phyloP scores from a whole-genome alignment of 208 protist species.

The Acanthamoeba rhysodes region DNA sequence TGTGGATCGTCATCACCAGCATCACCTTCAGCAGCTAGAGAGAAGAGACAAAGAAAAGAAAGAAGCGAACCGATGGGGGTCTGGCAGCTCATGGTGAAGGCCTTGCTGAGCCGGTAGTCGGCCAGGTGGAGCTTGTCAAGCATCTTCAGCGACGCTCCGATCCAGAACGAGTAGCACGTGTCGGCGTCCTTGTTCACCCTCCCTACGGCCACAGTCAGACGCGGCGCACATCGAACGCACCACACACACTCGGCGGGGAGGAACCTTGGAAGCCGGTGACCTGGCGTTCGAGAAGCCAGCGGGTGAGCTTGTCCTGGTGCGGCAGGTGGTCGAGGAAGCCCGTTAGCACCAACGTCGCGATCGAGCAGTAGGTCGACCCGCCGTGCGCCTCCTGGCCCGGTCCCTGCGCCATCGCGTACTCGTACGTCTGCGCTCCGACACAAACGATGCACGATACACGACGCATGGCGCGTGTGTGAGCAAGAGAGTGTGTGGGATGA shows the following conservation, averaged over 20 bases:
- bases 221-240: too few species aligned
- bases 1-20: neutral
- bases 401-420: slow-evolving; percentile 88
- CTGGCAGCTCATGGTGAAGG: slow-evolving; percentile 64
- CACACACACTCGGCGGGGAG: neutral
- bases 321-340: slow-evolving; percentile 57
- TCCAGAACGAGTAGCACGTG: slow-evolving; percentile 98
- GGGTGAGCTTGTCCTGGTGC: slow-evolving; percentile 14
- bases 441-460: too few species aligned
- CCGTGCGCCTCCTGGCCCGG: slow-evolving; percentile 88
- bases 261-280: slow-evolving; percentile 65
- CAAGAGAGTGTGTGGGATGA: neutral
- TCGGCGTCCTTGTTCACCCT: slow-evolving; percentile 98
- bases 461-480: too few species aligned
- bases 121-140: slow-evolving; percentile 59
- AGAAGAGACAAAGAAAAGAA: neutral
- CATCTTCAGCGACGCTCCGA: slow-evolving; percentile 92
- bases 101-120: neutral
- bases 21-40: too few species aligned
- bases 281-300: slow-evolving; percentile 73
- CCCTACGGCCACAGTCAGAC: slow-evolving; percentile 85
- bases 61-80: neutral
- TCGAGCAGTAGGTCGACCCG: slow-evolving; percentile 93
- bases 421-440: slow-evolving; percentile 82
- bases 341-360: slow-evolving; percentile 89